A percentile compares a stretch with the other conserved stretches of the same genome.
Conservation (phyloP, 139 green algal genomes). For the Chlorella sp. region DNA sequence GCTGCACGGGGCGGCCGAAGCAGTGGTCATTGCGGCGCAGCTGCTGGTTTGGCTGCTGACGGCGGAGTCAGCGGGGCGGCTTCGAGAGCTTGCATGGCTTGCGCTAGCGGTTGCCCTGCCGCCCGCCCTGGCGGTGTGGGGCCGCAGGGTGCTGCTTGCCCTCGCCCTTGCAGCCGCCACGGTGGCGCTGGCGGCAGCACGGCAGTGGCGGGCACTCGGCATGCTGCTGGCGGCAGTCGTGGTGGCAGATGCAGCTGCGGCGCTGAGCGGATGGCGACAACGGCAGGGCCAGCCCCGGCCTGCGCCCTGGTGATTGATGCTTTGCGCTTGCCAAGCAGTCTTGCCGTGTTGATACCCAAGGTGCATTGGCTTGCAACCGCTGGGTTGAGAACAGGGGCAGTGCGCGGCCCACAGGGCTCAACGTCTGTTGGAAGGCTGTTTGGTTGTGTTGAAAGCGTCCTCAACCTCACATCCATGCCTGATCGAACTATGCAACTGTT, state of each 20-base stretch:
- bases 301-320: no score
- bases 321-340: no score
- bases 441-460: no score
- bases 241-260: not conserved
- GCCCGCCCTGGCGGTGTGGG: not conserved
- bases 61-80: not conserved
- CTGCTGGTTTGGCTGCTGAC: conserved; percentile 4
- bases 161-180: not conserved
- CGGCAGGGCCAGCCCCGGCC: no score
- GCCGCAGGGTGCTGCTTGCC: not conserved
- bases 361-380: no score
- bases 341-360: no score
- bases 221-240: conserved; percentile 6
- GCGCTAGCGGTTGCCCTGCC: not conserved
- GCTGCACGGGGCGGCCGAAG: not conserved
- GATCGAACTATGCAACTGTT: no score
- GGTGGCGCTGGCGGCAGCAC: not conserved
- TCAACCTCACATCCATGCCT: no score
- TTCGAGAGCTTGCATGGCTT: not conserved
- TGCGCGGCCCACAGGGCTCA: no score
- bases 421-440: no score
- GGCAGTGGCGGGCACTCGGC: not conserved
- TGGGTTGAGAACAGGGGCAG: no score
- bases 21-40: not conserved
- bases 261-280: no score